Conservation (phyloP, 164 flowering plant species). For the Dillenia turbinata region DNA sequence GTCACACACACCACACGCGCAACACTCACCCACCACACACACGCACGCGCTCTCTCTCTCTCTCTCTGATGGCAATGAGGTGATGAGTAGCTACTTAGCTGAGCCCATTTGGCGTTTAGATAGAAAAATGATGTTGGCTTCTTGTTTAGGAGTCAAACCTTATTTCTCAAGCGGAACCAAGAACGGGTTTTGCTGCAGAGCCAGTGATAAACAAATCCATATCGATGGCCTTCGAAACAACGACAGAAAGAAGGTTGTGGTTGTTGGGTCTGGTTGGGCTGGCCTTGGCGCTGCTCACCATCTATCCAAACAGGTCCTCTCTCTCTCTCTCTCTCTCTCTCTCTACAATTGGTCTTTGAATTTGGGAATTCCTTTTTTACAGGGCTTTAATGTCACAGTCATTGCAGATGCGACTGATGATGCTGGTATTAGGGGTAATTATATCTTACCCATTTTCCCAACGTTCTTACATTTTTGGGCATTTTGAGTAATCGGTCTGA, state of each 20-base stretch:
- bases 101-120: not conserved
- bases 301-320: slow-evolving; percentile 55
- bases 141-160: slow-evolving; percentile 15
- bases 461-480: too few species aligned
- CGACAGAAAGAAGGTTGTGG: slow-evolving; percentile 43
- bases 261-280: slow-evolving; percentile 68
- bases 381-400: slow-evolving; percentile 62
- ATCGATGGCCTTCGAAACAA: slow-evolving; percentile 8
- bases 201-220: slow-evolving; percentile 17
- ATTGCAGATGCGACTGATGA: slow-evolving; percentile 40
- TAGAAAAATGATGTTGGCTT: slow-evolving; percentile 15
- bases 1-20: too few species aligned
- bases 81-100: slow-evolving; percentile 7
- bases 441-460: too few species aligned
- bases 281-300: slow-evolving; percentile 68
- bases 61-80: not conserved
- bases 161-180: slow-evolving; percentile 6
- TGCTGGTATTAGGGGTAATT: slow-evolving; percentile 42
- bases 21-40: too few species aligned
- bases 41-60: too few species aligned
- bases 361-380: slow-evolving; percentile 11
- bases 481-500: too few species aligned
- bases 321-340: slow-evolving; percentile 1
- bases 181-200: slow-evolving; percentile 28
- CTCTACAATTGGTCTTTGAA: not conserved